Evolutionary conservation across 2,329 filamentous ascomycete genomes (phyloP), one percentile per base, ranked within the genome.

Genomic region (Stagonosporopsis chrysanthemi): DNA sequence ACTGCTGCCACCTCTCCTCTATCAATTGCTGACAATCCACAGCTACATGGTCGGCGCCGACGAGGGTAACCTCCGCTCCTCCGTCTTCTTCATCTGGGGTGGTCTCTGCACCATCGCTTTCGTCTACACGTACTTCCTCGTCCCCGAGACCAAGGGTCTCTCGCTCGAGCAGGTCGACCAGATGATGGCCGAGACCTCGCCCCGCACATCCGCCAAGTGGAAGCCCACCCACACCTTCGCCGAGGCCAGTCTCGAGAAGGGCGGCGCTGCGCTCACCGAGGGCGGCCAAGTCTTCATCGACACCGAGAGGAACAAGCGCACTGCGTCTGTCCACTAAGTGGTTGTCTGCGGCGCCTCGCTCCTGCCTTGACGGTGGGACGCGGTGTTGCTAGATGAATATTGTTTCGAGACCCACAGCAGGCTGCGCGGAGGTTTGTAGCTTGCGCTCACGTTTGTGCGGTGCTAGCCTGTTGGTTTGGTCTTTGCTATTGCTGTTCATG

Each of bases 141-240:
- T 90, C 29, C 90, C 86, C 66, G 88, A 90, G 77, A 90, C 88
- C 4, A 89, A 87, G 78, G 89, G 88, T 75, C 86, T 90, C 73
- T 88, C 86, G 66, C 79, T 91, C 42, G 88, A 91, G 73, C 87
- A 91, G 78, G 90, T 91, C 65, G 88, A 90, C 72, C 56, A 58
- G 51, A 58, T 61, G 58, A 87, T 93, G 83, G 89, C 91, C 80
- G 90, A 93, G 85, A 87, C 85, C 29, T 90, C 84, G 5, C 89
- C 90, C 42, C 85, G 89, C 61, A 90, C 84, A n/a, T 92, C 89
- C 2, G 80, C 85, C 77, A 87, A 86, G 80, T 93, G 90, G 90
- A 83, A 81, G 73, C 89, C 89, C 39, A 83, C 82, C 67, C 80
- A 80, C 65, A 91, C 89, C 65, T 92, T 88, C 63, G 86, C 87